Conservation (phyloP, 2,329 filamentous ascomycete species). For the Chaetomium globosum region DNA sequence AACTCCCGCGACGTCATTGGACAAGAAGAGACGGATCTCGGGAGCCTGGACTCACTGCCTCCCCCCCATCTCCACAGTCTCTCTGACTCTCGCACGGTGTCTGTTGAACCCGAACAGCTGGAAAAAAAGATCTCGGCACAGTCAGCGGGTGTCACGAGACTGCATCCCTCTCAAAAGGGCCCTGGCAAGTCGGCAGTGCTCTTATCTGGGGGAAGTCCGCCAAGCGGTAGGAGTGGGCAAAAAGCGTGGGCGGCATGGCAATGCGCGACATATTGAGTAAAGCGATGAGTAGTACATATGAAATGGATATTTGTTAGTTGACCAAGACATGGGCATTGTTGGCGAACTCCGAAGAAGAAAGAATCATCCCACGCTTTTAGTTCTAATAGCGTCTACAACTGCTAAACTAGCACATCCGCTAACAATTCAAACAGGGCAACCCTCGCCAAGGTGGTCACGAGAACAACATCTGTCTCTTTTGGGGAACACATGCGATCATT, state of each 20-base stretch:
- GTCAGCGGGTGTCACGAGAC: not conserved
- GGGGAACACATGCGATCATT: not conserved
- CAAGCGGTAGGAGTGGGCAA: not conserved
- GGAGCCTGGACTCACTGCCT: conserved; percentile 3
- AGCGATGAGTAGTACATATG: not conserved
- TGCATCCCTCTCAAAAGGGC: conserved; percentile 1
- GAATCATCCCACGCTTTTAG: not conserved
- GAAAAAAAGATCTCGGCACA: not conserved
- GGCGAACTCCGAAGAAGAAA: not conserved
- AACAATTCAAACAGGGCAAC: not conserved
- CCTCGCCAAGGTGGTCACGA: not conserved
- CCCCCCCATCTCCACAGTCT: not conserved
- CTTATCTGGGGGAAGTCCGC: conserved; percentile 6
- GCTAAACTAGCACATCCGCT: not conserved
- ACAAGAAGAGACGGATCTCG: not conserved
- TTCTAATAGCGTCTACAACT: not conserved
- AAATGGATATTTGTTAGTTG: not conserved
- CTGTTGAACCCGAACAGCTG: conserved; percentile 7
- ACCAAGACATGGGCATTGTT: not conserved
- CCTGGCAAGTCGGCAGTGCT: not conserved
- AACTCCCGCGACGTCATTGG: conserved; percentile 16
- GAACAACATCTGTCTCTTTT: not conserved
- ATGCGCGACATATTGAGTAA: not conserved
- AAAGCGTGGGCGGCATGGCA: not conserved
- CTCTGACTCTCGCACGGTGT: too few species aligned